phyloP scores from a whole-genome alignment of 306 rosid species.

The Prunus campanulata region DNA sequence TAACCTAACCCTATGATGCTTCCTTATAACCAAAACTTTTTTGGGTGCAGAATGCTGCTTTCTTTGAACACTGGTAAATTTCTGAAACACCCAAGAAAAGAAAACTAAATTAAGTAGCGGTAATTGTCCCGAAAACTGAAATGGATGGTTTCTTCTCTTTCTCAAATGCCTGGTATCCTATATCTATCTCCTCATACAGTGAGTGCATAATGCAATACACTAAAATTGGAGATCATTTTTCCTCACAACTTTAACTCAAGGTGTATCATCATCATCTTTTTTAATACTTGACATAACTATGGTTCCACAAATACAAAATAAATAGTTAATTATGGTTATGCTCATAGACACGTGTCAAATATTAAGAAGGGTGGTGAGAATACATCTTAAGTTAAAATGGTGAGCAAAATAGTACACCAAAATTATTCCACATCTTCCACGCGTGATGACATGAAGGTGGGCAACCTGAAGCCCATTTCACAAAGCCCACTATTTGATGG shows the following conservation, averaged over 20 bases:
- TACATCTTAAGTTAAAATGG: no score
- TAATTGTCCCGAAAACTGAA: not conserved
- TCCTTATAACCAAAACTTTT: not conserved
- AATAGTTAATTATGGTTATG: no score
- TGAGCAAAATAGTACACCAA: not conserved
- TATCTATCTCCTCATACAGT: not conserved
- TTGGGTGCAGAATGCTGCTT: not conserved
- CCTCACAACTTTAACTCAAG: no score
- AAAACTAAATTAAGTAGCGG: not conserved
- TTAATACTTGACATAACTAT: no score
- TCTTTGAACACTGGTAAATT: not conserved
- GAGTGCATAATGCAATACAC: no score
- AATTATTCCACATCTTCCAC: not conserved
- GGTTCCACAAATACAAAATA: no score
- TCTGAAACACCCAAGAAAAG: not conserved
- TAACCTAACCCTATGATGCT: not conserved
- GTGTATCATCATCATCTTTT: no score
- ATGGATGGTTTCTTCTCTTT: not conserved
- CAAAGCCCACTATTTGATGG: not conserved
- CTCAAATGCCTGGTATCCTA: not conserved
- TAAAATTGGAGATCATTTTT: no score
- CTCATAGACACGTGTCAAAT: accelerated
- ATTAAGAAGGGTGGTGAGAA: accelerated
- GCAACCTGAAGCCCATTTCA: not conserved
- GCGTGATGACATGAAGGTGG: not conserved